Base-by-base conservation (phyloP, 2,329 filamentous ascomycete genomes). In the Hymenoscyphus infarciens region DNA sequence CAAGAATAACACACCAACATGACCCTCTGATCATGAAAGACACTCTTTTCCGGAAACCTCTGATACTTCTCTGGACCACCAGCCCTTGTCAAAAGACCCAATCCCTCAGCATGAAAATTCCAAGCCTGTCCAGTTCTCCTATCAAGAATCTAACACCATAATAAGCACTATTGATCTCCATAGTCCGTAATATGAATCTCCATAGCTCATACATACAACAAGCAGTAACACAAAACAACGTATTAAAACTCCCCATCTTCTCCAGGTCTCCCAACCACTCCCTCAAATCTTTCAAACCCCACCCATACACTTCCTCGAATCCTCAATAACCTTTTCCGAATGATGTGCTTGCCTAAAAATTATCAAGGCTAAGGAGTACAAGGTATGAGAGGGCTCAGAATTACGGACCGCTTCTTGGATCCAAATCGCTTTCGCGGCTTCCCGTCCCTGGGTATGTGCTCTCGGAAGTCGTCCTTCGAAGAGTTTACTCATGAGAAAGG, bases 41-140 rank as follows among this genome's bases (percentile, higher is more conserved):
- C 5, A 33, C 29, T 55, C 29, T 33, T 55, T 16, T 29, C 53
- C 0, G 25, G 53, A 25, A 8, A 27, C 15, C n/a, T 55, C 22
- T 54, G 52, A 31, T 27, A 54, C 22, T 27, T 27, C 53, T n/a
- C 13, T 4, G 25, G 25, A 16, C 27, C n/a, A 2, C 27, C 15
- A 55, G 25, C 25, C 7, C 8, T 11, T 4, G 11, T 31, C 15
- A 55, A 19, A 15, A 27, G 10, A 16, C 52, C 16, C 27, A 54
- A 54, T 15, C 52, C 52, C 22, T 31, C 52, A 7, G 52, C 27
- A 54, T 54, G 52, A 54, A 31, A 27, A 54, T 27, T 54, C 52
- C 52, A 54, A 27, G 52, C 52, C 5, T 25, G 22, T 31, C 19
- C 52, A 7, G 39, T 45, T 6, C 39, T 45, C 2, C 39, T n/a